Evolutionary conservation across 2,329 filamentous ascomycete species (phyloP), one percentile per base, ranked within the genome.

Genomic region (Aureobasidium zeae): DNA sequence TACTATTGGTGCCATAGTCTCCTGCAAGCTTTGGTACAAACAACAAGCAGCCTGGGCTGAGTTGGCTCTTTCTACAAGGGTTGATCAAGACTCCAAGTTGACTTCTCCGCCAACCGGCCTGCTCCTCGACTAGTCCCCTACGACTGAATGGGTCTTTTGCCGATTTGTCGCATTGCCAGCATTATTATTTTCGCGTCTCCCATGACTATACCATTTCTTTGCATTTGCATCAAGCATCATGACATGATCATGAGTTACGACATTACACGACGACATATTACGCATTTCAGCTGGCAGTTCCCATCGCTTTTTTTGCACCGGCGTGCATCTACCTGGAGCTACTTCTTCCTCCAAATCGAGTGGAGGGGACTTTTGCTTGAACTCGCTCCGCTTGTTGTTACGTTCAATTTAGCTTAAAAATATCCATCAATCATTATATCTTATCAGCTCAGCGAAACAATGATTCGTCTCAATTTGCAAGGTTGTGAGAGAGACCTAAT

Each of bases 11-110:
- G 39, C 30, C 17, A 11, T 12, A 9, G 12, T 29, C 11, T 9
- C 17, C 17, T 34, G 39, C 39, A 34, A 29, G 22, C 31, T 34
- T 22, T 44, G 39, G 39, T 44, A 44, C 31, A 44, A 29, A 29
- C 39, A 33, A 22, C 39, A 44, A 22, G 12, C 30, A 25, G 28
- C 10, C 12, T 41, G 8, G 9, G 13, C 22, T 11, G 10, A 25
- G 29, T 26, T 15, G 3, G 15, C 5, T 8, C 19, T n/a, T 17
- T 24, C 22, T 6, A 10, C 25, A n/a, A 22, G 5, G 11, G 13
- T 21, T 21, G 12, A 33, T 15, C 12, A 26, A 19, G 37, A 42
- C n/a, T 11, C 6, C 19, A 42, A 42, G 21, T 16, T n/a, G 13
- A 16, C 6, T 29, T 8, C 8, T 21, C 8, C 10, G 17, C 6